phyloP scores from a whole-genome alignment of 176 grass and related monocot species.

The Bromus sterilis region DNA sequence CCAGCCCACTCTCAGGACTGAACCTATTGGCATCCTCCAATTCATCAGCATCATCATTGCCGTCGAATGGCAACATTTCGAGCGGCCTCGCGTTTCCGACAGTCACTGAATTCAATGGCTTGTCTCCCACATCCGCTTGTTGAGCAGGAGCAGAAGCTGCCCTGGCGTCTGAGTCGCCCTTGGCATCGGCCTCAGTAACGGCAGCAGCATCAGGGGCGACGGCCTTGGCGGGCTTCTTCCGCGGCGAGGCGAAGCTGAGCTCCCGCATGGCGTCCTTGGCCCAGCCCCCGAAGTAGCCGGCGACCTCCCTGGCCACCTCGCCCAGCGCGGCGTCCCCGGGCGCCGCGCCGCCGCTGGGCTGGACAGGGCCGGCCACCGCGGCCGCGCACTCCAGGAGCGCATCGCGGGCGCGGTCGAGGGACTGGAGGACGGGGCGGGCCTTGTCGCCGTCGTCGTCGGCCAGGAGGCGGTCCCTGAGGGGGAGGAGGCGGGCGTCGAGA shows the following conservation, averaged over 20 bases:
- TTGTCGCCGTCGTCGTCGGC: not conserved
- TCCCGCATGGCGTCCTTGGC: constrained; percentile 45
- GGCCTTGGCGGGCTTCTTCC: constrained; percentile 28
- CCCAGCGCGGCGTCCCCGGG: not conserved
- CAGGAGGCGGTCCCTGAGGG: constrained; percentile 30
- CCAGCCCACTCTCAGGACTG: constrained; percentile 9
- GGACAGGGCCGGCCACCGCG: not conserved
- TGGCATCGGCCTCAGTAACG: not conserved
- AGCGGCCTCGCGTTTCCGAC: not conserved
- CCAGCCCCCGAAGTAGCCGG: constrained; percentile 29
- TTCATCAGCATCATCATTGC: not conserved
- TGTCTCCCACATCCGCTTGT: not conserved
- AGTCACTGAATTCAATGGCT: not conserved
- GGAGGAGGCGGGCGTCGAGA: constrained; percentile 42
- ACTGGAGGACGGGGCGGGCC: constrained; percentile 16
- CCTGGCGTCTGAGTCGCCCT: not conserved
- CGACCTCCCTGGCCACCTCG: constrained; percentile 29
- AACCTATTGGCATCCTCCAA: constrained; percentile 27
- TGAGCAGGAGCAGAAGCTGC: not conserved
- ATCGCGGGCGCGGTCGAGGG: constrained; percentile 36
- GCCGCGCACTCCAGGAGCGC: constrained; percentile 29
- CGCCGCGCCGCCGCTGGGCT: not conserved
- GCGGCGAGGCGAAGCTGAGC: constrained; percentile 31
- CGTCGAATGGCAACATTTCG: constrained; percentile 42
- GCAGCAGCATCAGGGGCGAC: not conserved